Conservation (phyloP, 208 protist genomes). For the Trypanosoma scelopori region DNA sequence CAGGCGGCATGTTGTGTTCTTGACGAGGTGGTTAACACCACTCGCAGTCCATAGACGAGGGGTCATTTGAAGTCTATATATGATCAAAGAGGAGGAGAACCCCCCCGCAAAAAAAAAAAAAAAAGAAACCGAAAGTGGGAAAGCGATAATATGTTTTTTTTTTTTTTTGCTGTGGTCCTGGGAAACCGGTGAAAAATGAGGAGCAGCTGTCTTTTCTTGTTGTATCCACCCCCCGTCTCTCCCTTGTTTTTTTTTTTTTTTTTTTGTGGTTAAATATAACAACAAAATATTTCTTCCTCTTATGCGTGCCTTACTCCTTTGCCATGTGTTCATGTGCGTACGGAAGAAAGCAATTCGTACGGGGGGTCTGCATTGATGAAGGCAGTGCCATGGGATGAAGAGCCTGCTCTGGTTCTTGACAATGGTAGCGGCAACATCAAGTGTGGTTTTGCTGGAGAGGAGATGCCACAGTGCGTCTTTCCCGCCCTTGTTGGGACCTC, state of each 20-base stretch:
- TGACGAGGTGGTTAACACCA: slow-evolving; percentile 21
- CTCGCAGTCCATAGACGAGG: slow-evolving; percentile 4
- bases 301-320: too few relatives aligned
- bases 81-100: background rate
- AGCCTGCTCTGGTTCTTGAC: slow-evolving; percentile 77
- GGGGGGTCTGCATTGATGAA: slow-evolving; percentile 13
- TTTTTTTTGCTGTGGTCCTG: too few relatives aligned
- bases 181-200: too few relatives aligned
- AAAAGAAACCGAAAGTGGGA: slow-evolving; percentile 1
- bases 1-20: slow-evolving; percentile 19
- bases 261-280: too few relatives aligned
- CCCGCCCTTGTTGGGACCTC: slow-evolving; percentile 95
- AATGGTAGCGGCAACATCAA: slow-evolving; percentile 92
- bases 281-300: too few relatives aligned
- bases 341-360: background rate
- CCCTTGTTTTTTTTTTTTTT: slow-evolving; percentile 14
- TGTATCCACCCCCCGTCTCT: too few relatives aligned
- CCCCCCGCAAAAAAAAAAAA: background rate
- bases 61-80: background rate
- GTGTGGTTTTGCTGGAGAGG: slow-evolving; percentile 96
- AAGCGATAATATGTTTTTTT: slow-evolving; percentile 6
- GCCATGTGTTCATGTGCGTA: background rate
- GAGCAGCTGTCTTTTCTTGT: too few relatives aligned
- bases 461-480: slow-evolving; percentile 96
- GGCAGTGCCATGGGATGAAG: slow-evolving; percentile 52